Evolutionary conservation across 805 yeast species (phyloP), one percentile per base, ranked within the genome.

Genomic region (Debaryomyces castellii): DNA sequence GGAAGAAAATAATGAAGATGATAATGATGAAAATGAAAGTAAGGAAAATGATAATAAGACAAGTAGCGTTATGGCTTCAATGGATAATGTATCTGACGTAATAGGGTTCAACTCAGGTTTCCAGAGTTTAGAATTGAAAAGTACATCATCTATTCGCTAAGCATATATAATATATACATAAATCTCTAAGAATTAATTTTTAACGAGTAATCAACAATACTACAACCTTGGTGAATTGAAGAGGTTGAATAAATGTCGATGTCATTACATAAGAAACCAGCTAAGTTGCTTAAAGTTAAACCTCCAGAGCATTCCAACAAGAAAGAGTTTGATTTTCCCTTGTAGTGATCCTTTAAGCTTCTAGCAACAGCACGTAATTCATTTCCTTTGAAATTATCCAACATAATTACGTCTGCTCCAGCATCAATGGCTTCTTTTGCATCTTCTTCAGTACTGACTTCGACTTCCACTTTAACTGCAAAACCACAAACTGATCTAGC

Each of bases 371-470:
- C 53, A 50, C 78, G 81, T 47, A 91, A 71, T 14, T 76, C 85
- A 0, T 74, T 78, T 2, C 89, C 88, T 3, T 74, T 61, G 64
- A 92, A 92, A 63, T 91, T 91, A 60, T 91, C 98, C 59, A 91
- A 76, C 98, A 91, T 91, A 49, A 92, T 85, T 17, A 92, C 87
- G 64, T 91, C 98, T 0, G 97, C 97, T 10, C 98, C 97, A 1
- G 97, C 96, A 12, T 73, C 80, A 56, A 92, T 92, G 21, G 98
- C 98, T 62, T 92, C 97, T 51, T 78, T 74, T 1, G 98, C 98
- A 58, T 90, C 97, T 4, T 68, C 80, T 61, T 87, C 96, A 46
- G 78, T 72, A 63, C 88, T 90, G 47, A 90, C 91, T 66, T 91
- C 98, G 28, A 91, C 97, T 65, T 91, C 98, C 45, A 91, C 86